phyloP scores from a whole-genome alignment of 2,329 filamentous ascomycete genomes.

The Aspergillus vadensis region DNA sequence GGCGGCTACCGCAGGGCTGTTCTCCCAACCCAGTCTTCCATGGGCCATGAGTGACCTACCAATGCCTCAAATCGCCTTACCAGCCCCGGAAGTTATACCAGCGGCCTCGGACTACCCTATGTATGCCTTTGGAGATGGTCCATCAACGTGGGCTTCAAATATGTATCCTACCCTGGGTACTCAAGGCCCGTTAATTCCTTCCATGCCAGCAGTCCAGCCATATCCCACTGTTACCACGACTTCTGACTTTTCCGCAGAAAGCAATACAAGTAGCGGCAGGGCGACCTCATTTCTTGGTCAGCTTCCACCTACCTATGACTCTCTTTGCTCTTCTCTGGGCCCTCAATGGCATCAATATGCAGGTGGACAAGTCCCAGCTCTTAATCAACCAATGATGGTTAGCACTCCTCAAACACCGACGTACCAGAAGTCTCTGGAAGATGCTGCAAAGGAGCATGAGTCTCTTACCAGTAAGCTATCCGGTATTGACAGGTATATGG shows the following conservation, averaged over 20 bases:
- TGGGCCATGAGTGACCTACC: conserved; percentile 8
- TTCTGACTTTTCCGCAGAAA: conserved; percentile 12
- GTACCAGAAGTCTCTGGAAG: conserved; percentile 30
- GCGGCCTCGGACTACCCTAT: conserved; percentile 14
- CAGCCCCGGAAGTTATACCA: conserved; percentile 14
- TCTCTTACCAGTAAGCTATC: conserved; percentile 36
- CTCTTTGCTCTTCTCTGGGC: conserved; percentile 14
- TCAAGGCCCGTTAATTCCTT: conserved; percentile 13
- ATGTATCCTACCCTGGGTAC: conserved; percentile 17
- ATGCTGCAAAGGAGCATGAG: conserved; percentile 32
- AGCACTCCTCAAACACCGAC: conserved; percentile 16
- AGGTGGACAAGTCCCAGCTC: conserved; percentile 7
- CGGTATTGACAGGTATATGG: conserved; percentile 42
- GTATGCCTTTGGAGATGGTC: conserved; percentile 16
- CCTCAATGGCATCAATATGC: conserved; percentile 12
- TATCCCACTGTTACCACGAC: conserved; percentile 12
- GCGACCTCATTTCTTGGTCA: conserved; percentile 11
- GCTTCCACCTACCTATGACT: conserved; percentile 10
- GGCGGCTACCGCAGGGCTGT: conserved; percentile 12
- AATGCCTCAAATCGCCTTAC: conserved; percentile 15
- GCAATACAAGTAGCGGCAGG: conserved; percentile 3
- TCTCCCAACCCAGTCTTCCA: conserved; percentile 14
- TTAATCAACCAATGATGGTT: conserved; percentile 15
- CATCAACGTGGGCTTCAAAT: conserved; percentile 20
- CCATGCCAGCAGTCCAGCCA: conserved; percentile 18